Conservation (phyloP, 176 grass and related monocot genomes). For the Oryza australiensis region DNA sequence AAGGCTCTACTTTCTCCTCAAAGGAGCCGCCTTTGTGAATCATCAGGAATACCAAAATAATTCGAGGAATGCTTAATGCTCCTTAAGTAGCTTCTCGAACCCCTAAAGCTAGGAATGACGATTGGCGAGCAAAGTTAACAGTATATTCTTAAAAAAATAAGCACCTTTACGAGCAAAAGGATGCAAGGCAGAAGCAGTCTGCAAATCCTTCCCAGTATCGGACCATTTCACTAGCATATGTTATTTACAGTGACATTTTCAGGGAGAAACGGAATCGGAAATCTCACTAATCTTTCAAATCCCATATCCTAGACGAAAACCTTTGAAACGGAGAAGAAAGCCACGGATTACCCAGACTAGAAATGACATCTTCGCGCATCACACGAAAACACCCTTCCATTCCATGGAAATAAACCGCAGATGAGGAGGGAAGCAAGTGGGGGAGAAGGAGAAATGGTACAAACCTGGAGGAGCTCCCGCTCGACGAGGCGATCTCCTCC, state of each 20-base stretch:
- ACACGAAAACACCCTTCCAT: neutral
- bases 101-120: neutral
- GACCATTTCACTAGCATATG: slow-evolving; percentile 17
- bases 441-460: neutral
- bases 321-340: neutral
- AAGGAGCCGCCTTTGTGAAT: slow-evolving; percentile 40
- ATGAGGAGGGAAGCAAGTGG: neutral
- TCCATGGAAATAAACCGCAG: neutral
- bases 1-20: slow-evolving; percentile 36
- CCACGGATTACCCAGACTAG: neutral
- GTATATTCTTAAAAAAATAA: slow-evolving; percentile 19
- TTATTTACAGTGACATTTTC: slow-evolving; percentile 8
- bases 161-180: slow-evolving; percentile 32
- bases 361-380: neutral
- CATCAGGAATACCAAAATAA: neutral
- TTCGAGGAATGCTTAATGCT: slow-evolving; percentile 13
- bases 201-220: slow-evolving; percentile 1
- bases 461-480: slow-evolving; percentile 53
- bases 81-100: slow-evolving; percentile 9
- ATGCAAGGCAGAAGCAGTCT: neutral
- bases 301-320: neutral
- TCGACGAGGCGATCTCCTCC: slow-evolving; percentile 47
- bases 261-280: slow-evolving; percentile 23
- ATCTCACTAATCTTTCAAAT: slow-evolving; percentile 6
- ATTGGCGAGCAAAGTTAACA: slow-evolving; percentile 23